Percentiles rank a stretch among this genome's conserved stretches.
phyloP scores from a whole-genome alignment of 805 yeast genomes.

The Sungouiozyma intestinalis region DNA sequence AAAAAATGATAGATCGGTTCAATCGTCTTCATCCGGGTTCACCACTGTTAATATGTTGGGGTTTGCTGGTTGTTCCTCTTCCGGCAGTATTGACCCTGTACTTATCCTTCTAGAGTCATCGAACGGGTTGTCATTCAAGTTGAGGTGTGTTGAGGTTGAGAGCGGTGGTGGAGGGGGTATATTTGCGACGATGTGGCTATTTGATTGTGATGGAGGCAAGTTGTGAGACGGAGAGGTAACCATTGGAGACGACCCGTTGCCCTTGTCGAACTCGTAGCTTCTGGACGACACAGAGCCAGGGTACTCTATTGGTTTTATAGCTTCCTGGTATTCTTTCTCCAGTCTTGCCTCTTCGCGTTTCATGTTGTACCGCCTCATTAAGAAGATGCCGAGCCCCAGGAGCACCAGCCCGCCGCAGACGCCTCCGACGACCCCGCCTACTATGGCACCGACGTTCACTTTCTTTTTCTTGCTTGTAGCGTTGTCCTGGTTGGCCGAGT shows the following conservation, averaged over 20 bases:
- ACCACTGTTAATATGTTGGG: constrained; percentile 71
- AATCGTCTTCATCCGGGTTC: constrained; percentile 61
- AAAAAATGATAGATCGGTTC: no score
- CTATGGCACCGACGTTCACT: constrained; percentile 43
- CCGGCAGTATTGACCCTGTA: constrained; percentile 83
- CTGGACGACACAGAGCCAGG: constrained; percentile 6
- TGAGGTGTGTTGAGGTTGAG: constrained; percentile 19
- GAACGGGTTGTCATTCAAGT: constrained; percentile 41
- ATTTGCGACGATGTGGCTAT: background rate
- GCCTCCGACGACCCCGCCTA: constrained; percentile 54
- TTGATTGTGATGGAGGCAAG: constrained; percentile 2
- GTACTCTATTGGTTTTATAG: constrained; percentile 37
- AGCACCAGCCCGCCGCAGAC: constrained; percentile 37
- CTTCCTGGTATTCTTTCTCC: constrained; percentile 49
- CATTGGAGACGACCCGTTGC: constrained; percentile 1
- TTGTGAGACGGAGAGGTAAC: background rate
- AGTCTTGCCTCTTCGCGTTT: constrained; percentile 37
- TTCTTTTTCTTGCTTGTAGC: constrained; percentile 9
- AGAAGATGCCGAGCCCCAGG: constrained; percentile 20
- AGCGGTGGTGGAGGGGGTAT: background rate
- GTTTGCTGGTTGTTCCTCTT: constrained; percentile 56
- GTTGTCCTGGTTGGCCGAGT: constrained; percentile 2
- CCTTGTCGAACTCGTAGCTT: constrained; percentile 4
- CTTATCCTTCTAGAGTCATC: constrained; percentile 73
- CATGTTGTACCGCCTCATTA: constrained; percentile 26